A percentile compares a stretch with the other conserved stretches of the same genome.
Conservation (phyloP, 768 basidiomycete species). For the Boletellus ananas region DNA sequence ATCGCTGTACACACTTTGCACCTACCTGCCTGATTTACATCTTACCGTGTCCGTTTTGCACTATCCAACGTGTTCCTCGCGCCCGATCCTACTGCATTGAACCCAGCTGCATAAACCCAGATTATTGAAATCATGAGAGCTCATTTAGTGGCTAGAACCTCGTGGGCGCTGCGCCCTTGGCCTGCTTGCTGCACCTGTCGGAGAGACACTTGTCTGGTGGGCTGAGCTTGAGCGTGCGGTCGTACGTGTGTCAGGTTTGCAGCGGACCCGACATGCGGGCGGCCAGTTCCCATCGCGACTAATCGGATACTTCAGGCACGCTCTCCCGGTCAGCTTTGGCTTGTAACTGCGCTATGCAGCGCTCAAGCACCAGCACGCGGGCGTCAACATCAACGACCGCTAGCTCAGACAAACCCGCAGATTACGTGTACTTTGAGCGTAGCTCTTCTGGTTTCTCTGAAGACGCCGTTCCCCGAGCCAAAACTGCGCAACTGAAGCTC, state of each 20-base stretch:
- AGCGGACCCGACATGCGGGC: no score
- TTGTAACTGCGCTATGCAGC: constrained; percentile 22
- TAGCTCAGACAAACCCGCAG: constrained; percentile 42
- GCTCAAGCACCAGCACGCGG: constrained; percentile 30
- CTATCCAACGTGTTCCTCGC: no score
- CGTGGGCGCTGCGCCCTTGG: no score
- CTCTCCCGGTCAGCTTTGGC: neutral
- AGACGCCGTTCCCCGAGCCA: constrained; percentile 77
- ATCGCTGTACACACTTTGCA: neutral
- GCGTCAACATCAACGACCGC: constrained; percentile 20
- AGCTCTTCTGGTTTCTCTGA: constrained; percentile 73
- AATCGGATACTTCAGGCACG: neutral
- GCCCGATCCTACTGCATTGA: no score
- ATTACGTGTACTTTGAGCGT: constrained; percentile 93
- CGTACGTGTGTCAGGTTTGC: no score
- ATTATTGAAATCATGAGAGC: no score
- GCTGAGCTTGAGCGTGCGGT: no score
- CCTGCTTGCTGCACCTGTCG: no score
- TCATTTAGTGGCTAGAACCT: no score
- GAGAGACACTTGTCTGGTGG: no score
- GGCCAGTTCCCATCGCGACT: constrained; percentile 19
- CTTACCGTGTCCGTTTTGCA: neutral
- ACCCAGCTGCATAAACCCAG: no score
- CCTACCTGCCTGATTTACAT: neutral
- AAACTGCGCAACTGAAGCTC: constrained; percentile 89